Percentiles rank a stretch among this genome's conserved stretches.
These are phyloP conservation scores for Iberis amara DNA, from an alignment of 441 rosid species.

Conservation along the genomic window DNA sequence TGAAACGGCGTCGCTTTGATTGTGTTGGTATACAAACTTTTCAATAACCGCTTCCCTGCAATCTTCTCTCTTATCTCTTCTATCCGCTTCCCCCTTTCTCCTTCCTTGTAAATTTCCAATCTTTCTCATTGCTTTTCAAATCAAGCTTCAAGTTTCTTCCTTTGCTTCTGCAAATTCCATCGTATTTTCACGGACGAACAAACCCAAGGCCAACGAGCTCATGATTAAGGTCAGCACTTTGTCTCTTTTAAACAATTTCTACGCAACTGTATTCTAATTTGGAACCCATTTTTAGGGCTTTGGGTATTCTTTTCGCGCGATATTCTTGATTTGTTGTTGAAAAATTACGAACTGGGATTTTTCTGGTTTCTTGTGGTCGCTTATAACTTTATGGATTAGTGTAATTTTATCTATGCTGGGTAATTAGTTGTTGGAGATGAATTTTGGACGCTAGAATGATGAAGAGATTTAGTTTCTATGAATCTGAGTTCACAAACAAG, in stretches of 20 bases:
- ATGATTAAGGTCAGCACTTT: constrained; percentile 29
- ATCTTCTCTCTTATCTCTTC: constrained; percentile 23
- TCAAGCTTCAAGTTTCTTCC: constrained; percentile 1
- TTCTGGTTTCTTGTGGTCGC: neutral
- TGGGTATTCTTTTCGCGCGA: no score
- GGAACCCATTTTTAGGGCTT: no score
- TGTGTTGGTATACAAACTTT: constrained; percentile 9
- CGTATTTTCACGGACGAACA: constrained; percentile 15
- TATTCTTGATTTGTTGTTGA: neutral
- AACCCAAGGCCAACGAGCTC: constrained; percentile 23
- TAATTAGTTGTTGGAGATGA: constrained; percentile 7
- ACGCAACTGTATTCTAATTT: no score
- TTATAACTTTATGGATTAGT: neutral
- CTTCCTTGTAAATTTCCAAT: constrained; percentile 18
- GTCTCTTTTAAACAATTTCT: neutral
- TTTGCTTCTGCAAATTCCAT: neutral
- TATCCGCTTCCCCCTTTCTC: constrained; percentile 18
- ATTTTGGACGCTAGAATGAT: neutral
- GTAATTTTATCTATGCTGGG: neutral
- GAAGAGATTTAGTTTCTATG: neutral
- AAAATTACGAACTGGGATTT: neutral
- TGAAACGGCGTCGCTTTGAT: constrained; percentile 21
- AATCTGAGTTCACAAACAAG: constrained; percentile 4
- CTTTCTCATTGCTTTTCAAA: constrained; percentile 12
- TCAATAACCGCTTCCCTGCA: constrained; percentile 25